These are phyloP conservation scores for Verticillium nonalfalfae DNA, from an alignment of 2,329 filamentous ascomycete species.

Conservation along the genomic window DNA sequence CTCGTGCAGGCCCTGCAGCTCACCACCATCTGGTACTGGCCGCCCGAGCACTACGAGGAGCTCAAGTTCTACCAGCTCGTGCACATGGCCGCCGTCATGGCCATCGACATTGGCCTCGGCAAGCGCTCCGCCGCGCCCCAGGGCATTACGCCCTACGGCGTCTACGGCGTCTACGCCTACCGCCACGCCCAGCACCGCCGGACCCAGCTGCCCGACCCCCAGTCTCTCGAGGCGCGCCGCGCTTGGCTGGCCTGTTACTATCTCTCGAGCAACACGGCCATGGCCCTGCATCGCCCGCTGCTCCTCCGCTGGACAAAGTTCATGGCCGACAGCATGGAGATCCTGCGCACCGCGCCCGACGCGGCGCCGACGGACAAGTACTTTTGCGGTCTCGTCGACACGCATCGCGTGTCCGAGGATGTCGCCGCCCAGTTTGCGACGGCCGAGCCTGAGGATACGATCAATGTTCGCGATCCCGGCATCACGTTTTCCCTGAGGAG, in stretches of 20 bases:
- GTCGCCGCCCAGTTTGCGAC: slow-evolving; percentile 59
- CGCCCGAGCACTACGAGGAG: slow-evolving; percentile 76
- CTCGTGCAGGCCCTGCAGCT: slow-evolving; percentile 74
- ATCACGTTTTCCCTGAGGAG: slow-evolving; percentile 58
- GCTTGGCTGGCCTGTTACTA: slow-evolving; percentile 56
- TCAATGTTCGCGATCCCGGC: slow-evolving; percentile 54
- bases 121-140: slow-evolving; percentile 26
- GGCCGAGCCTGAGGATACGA: slow-evolving; percentile 52
- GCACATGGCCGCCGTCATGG: slow-evolving; percentile 75
- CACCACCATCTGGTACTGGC: slow-evolving; percentile 77
- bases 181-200: slow-evolving; percentile 34
- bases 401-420: slow-evolving; percentile 61
- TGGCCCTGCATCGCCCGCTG: slow-evolving; percentile 55
- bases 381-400: slow-evolving; percentile 53
- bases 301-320: slow-evolving; percentile 55
- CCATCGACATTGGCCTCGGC: slow-evolving; percentile 75
- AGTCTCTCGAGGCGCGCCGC: slow-evolving; percentile 47
- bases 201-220: slow-evolving; percentile 40
- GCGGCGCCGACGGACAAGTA: slow-evolving; percentile 50
- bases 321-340: slow-evolving; percentile 52
- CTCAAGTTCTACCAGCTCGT: slow-evolving; percentile 86
- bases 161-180: slow-evolving; percentile 2
- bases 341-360: slow-evolving; percentile 46
- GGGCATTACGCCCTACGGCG: slow-evolving; percentile 8
- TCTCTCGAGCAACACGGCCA: slow-evolving; percentile 51